Percentiles rank a stretch among this genome's conserved stretches.
Conservation (phyloP, 352 stramenopile species). For the Phytophthora litchii region DNA sequence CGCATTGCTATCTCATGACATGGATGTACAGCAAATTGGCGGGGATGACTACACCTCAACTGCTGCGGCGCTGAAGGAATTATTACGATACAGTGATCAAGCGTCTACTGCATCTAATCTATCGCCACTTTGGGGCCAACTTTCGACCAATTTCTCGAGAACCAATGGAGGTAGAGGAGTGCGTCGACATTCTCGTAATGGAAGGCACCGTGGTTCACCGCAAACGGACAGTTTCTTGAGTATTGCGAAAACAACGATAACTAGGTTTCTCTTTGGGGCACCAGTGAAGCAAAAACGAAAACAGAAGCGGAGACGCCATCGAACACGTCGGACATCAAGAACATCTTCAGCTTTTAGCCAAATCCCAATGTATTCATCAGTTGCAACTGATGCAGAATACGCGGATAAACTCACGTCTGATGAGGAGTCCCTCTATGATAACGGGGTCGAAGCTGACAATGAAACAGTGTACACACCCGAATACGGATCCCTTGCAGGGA, state of each 20-base stretch:
- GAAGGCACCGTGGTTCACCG: constrained; percentile 8
- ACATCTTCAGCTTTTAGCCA: constrained; percentile 21
- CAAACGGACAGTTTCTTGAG: constrained; percentile 29
- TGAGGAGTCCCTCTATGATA: constrained; percentile 27
- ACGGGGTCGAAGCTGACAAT: constrained; percentile 23
- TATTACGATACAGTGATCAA: constrained; percentile 36
- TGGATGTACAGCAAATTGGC: constrained; percentile 71
- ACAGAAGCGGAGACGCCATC: constrained; percentile 24
- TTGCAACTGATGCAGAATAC: constrained; percentile 32
- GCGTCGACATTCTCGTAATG: constrained; percentile 10
- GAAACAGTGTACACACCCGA: constrained; percentile 21
- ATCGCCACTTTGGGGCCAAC: constrained; percentile 16
- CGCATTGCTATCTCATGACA: constrained; percentile 80
- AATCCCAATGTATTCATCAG: constrained; percentile 34
- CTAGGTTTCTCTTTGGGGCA: constrained; percentile 18
- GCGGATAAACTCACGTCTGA: constrained; percentile 22
- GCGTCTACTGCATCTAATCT: constrained; percentile 1
- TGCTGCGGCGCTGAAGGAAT: constrained; percentile 53
- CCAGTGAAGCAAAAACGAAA: constrained; percentile 26
- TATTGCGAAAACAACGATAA: constrained; percentile 27
- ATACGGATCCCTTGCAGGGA: constrained; percentile 34
- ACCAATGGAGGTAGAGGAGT: constrained; percentile 2
- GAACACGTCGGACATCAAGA: constrained; percentile 15
- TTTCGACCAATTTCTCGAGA: constrained; percentile 10
- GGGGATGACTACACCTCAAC: constrained; percentile 70